These are phyloP conservation scores for Hapsidospora chrysogenum DNA, from an alignment of 495 filamentous ascomycete genomes.

Conservation along the genomic window DNA sequence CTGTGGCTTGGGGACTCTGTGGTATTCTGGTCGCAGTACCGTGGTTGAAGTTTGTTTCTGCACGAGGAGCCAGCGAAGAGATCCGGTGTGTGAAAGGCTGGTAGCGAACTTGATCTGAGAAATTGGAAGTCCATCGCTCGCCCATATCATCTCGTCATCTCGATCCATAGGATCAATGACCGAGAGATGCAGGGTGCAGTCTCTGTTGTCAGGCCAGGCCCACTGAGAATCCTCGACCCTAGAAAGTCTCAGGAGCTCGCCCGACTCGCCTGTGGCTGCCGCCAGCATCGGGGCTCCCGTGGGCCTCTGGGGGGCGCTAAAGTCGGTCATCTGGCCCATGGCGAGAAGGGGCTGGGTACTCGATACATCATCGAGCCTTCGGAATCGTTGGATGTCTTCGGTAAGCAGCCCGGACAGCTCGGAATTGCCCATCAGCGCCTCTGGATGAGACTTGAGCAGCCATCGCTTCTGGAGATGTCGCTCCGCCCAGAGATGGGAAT, in stretches of 20 bases:
- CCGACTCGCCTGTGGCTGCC: neutral
- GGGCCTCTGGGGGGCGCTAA: neutral
- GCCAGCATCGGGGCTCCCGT: neutral
- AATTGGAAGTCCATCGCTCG: slow-evolving; percentile 1
- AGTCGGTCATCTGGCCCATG: slow-evolving; percentile 1
- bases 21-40: slow-evolving; percentile 5
- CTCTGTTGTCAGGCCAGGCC: neutral
- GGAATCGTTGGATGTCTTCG: neutral
- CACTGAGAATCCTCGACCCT: neutral
- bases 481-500: neutral
- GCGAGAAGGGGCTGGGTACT: neutral
- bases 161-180: neutral
- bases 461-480: slow-evolving; percentile 2
- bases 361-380: neutral
- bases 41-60: slow-evolving; percentile 2
- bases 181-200: neutral
- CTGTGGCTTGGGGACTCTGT: slow-evolving; percentile 3
- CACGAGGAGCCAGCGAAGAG: neutral
- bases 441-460: slow-evolving; percentile 2
- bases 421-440: neutral
- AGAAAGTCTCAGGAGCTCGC: slow-evolving; percentile 1
- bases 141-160: slow-evolving; percentile 1
- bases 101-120: slow-evolving; percentile 2
- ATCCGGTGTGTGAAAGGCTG: neutral
- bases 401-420: neutral